Percentiles rank a stretch among this genome's conserved stretches.
Conservation (phyloP, 352 stramenopile species). For the Globisporangium nunn region DNA sequence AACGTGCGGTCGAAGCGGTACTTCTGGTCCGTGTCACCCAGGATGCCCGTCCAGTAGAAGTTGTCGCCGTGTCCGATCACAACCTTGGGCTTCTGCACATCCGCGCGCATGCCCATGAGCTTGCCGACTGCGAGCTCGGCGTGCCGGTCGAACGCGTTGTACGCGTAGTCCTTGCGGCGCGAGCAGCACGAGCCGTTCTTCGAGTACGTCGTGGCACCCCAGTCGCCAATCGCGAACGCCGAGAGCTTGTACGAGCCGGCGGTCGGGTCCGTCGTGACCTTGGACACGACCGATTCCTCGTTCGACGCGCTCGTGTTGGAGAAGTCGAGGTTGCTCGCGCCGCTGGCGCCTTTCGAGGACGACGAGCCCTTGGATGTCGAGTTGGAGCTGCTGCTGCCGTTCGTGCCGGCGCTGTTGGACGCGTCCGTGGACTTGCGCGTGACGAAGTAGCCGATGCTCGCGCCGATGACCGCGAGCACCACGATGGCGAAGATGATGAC, state of each 20-base stretch:
- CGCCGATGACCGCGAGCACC: conserved; percentile 18
- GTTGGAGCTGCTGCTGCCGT: conserved; percentile 8
- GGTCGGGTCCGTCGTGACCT: conserved; percentile 14
- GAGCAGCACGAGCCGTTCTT: conserved; percentile 65
- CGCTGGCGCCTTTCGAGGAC: not conserved
- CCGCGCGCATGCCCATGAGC: conserved; percentile 45
- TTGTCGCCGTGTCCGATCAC: conserved; percentile 64
- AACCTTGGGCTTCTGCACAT: conserved; percentile 37
- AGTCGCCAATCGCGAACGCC: conserved; percentile 69
- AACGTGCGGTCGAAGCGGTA: conserved; percentile 52
- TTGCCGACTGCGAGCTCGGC: conserved; percentile 56
- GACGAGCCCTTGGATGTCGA: conserved; percentile 4
- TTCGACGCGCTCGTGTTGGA: conserved; percentile 4
- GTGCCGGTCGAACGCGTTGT: conserved; percentile 51
- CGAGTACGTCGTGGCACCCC: conserved; percentile 44
- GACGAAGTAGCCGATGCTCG: conserved; percentile 17
- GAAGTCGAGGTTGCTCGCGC: conserved; percentile 8
- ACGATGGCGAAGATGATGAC: conserved; percentile 16
- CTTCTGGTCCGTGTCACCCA: conserved; percentile 25
- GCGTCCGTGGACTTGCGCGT: conserved; percentile 9
- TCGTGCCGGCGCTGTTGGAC: conserved; percentile 9
- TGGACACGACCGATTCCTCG: conserved; percentile 6
- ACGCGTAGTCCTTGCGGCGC: conserved; percentile 38
- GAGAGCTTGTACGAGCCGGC: conserved; percentile 33
- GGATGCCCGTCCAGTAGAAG: conserved; percentile 67